A percentile compares a stretch with the other conserved stretches of the same genome.
These are phyloP conservation scores for Aureobasidium sp. DNA, from an alignment of 2,329 filamentous ascomycete species.

Conservation along the genomic window DNA sequence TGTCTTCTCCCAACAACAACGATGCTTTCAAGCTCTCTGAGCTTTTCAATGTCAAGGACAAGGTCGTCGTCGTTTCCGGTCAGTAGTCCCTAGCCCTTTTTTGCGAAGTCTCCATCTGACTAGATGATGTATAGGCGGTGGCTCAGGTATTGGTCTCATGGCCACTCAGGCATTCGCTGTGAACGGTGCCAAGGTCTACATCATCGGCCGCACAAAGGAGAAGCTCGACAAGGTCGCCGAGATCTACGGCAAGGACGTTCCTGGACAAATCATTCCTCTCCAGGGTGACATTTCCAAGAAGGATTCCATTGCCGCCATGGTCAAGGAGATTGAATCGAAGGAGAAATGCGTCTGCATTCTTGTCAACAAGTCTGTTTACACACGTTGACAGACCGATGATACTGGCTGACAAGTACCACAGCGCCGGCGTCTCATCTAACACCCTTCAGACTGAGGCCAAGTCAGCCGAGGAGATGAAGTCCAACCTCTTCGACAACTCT, in stretches of 20 bases:
- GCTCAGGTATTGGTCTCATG: constrained; percentile 44
- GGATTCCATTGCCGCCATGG: constrained; percentile 33
- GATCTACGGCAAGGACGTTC: constrained; percentile 37
- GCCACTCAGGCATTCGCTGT: constrained; percentile 31
- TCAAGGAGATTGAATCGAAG: constrained; percentile 37
- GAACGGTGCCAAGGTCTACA: constrained; percentile 41
- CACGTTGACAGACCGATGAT: neutral
- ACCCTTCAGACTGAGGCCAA: constrained; percentile 34
- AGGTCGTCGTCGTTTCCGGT: constrained; percentile 39
- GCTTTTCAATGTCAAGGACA: constrained; percentile 34
- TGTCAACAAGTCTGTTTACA: constrained; percentile 29
- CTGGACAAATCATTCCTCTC: constrained; percentile 42
- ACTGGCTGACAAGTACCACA: constrained; percentile 19
- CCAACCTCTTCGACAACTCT: constrained; percentile 40
- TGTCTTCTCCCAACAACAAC: constrained; percentile 28
- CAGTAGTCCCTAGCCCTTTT: neutral
- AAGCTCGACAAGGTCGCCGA: constrained; percentile 43
- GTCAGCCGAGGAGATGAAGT: constrained; percentile 36
- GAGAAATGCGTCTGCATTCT: constrained; percentile 42
- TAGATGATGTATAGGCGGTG: constrained; percentile 24
- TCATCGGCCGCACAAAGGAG: constrained; percentile 41
- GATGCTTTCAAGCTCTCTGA: constrained; percentile 28
- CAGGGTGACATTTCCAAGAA: constrained; percentile 40
- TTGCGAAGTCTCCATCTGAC: neutral
- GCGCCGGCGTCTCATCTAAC: constrained; percentile 39